Evolutionary conservation across 139 green algal species (phyloP).

Genomic region (Chlamydomonas incerta): DNA sequence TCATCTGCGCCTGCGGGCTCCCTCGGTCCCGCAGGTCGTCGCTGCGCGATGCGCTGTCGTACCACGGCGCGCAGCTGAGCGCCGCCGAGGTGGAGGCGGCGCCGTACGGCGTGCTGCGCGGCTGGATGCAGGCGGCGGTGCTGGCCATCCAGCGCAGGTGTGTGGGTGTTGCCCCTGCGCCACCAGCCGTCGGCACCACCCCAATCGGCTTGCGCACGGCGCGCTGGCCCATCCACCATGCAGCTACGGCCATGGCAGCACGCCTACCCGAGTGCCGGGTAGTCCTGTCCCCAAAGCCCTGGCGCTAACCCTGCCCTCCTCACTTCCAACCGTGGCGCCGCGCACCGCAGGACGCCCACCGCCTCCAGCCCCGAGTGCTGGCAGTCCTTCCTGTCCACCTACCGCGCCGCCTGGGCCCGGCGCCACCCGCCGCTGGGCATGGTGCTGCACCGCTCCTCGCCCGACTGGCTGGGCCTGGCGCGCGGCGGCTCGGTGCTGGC

Average conservation of each 20-base stretch:
- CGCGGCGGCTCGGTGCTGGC: conserved; percentile 49
- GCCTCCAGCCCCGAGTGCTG: conserved; percentile 42
- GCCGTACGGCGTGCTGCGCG: conserved; percentile 19
- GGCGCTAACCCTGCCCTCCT: too few species aligned
- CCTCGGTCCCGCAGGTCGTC: conserved; percentile 16
- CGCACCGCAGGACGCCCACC: conserved; percentile 16
- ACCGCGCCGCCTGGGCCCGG: conserved; percentile 46
- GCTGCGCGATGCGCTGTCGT: conserved; percentile 55
- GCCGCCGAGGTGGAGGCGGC: conserved; percentile 36
- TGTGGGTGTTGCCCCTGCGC: too few species aligned
- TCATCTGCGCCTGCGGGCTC: too few species aligned
- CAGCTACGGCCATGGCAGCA: too few species aligned
- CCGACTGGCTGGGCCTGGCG: conserved; percentile 41
- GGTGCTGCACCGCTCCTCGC: conserved; percentile 18
- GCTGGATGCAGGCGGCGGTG: conserved; percentile 39
- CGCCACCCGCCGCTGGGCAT: conserved; percentile 48
- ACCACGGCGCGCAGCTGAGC: conserved; percentile 47
- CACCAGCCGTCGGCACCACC: too few species aligned
- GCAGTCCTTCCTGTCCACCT: conserved; percentile 43
- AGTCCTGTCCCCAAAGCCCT: too few species aligned
- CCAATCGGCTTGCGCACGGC: too few species aligned
- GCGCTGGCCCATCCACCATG: too few species aligned
- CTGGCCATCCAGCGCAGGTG: conserved; percentile 50
- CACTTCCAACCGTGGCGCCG: too few species aligned
- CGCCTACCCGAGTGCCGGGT: too few species aligned